phyloP scores from a whole-genome alignment of 768 basidiomycete genomes.

The Xerocomus potaroensis region DNA sequence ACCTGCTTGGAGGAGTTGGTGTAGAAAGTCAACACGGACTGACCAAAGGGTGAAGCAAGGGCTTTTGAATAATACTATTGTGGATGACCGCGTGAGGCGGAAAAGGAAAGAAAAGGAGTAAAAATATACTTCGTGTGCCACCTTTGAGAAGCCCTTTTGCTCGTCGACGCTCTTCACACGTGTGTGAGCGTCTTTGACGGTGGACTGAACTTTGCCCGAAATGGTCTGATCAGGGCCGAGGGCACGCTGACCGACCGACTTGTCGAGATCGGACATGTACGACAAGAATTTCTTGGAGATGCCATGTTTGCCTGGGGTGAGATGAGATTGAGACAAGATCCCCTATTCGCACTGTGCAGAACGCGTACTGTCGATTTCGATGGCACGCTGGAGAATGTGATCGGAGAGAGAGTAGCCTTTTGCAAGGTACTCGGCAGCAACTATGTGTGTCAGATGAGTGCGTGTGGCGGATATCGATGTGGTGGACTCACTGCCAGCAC shows the following conservation, averaged over 20 bases:
- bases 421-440: constrained; percentile 92
- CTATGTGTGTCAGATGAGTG: constrained; percentile 32
- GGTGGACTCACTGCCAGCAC: constrained; percentile 68
- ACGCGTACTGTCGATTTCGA: constrained; percentile 66
- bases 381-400: constrained; percentile 68
- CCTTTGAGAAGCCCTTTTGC: constrained; percentile 70
- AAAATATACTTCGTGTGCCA: constrained; percentile 56
- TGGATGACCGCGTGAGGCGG: constrained; percentile 1
- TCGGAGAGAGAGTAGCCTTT: constrained; percentile 84
- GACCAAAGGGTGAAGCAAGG: constrained; percentile 69
- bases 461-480: background rate
- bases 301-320: constrained; percentile 62
- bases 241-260: constrained; percentile 60
- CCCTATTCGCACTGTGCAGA: background rate
- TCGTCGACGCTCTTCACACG: constrained; percentile 77
- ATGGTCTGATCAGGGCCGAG: constrained; percentile 82
- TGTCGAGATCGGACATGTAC: constrained; percentile 74
- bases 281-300: constrained; percentile 82
- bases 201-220: constrained; percentile 65
- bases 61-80: constrained; percentile 77
- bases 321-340: background rate
- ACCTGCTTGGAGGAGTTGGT: constrained; percentile 86
- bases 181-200: constrained; percentile 57
- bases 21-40: constrained; percentile 78
- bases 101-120: background rate